Conservation (phyloP, 2,329 filamentous ascomycete genomes). For the Sarocladiaceae sp. region DNA sequence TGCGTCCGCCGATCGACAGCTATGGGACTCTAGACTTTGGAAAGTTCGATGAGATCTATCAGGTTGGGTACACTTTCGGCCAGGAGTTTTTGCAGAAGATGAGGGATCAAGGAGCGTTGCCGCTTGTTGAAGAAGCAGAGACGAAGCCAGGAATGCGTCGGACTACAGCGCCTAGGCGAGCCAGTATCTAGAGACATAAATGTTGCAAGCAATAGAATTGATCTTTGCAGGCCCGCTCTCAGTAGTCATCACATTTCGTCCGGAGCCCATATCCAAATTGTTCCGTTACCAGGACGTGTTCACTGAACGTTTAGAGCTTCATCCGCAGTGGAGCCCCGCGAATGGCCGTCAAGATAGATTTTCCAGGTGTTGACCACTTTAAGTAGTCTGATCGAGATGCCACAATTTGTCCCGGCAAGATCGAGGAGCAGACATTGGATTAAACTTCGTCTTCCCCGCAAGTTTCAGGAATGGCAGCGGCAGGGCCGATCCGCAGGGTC, state of each 20-base stretch:
- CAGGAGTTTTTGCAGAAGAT: conserved; percentile 74
- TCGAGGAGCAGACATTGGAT: conserved; percentile 1
- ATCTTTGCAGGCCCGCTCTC: too few species aligned
- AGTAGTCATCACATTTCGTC: too few species aligned
- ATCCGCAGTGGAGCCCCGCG: too few species aligned
- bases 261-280: too few species aligned
- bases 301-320: too few species aligned
- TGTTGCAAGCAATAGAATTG: not conserved
- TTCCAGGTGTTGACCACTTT: not conserved
- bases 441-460: conserved; percentile 6
- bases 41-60: conserved; percentile 96
- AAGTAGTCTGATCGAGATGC: conserved; percentile 2
- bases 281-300: too few species aligned
- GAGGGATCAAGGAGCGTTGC: conserved; percentile 72
- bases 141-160: conserved; percentile 72
- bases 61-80: conserved; percentile 82
- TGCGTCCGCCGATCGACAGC: conserved; percentile 89
- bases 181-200: conserved; percentile 57
- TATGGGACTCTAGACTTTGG: conserved; percentile 95
- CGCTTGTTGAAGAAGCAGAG: conserved; percentile 65
- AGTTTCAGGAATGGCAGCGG: not conserved
- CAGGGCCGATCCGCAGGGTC: not conserved
- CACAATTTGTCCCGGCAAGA: not conserved
- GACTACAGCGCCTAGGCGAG: conserved; percentile 74
- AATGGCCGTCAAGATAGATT: not conserved